Percentiles rank a stretch among this genome's conserved stretches.
Conservation (phyloP, 768 basidiomycete genomes). For the Auricularia auricula-judae region DNA sequence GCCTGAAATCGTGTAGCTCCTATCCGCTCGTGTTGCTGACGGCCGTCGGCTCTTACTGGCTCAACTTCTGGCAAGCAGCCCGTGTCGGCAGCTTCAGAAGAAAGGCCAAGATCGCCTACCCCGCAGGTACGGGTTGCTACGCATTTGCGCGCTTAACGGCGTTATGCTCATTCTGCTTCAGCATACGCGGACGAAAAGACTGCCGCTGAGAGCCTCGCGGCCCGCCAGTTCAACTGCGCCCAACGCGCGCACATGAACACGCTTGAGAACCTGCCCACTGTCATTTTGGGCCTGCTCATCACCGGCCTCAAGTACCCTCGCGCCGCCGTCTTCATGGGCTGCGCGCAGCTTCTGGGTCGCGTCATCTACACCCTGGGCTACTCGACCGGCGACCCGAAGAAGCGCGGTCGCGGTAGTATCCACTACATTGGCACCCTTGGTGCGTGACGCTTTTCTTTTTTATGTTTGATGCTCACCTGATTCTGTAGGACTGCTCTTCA, state of each 20-base stretch:
- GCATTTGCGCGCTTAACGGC: background rate
- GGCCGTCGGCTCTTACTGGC: background rate
- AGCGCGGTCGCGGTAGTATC: conserved; percentile 3
- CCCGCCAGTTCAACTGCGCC: conserved; percentile 7
- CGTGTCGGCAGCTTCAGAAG: background rate
- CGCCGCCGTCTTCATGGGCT: conserved; percentile 30
- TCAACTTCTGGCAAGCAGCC: background rate
- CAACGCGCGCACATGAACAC: conserved; percentile 9
- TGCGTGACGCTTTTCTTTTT: background rate
- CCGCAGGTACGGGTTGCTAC: background rate
- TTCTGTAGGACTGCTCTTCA: background rate
- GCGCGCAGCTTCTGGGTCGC: conserved; percentile 28
- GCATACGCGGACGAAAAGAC: background rate
- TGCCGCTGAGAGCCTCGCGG: background rate
- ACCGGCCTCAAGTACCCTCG: conserved; percentile 30
- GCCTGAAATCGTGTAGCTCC: background rate
- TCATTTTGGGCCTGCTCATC: conserved; percentile 23
- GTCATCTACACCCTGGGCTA: conserved; percentile 39
- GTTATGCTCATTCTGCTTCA: background rate
- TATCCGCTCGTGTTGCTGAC: background rate
- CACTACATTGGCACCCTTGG: background rate
- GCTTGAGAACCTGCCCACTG: conserved; percentile 1
- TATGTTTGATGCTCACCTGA: background rate
- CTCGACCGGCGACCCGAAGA: conserved; percentile 29
- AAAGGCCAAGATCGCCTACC: background rate